Evolutionary conservation across 192 early-diverging fungal species (phyloP).

Genomic region (Mortierella hygrophila): DNA sequence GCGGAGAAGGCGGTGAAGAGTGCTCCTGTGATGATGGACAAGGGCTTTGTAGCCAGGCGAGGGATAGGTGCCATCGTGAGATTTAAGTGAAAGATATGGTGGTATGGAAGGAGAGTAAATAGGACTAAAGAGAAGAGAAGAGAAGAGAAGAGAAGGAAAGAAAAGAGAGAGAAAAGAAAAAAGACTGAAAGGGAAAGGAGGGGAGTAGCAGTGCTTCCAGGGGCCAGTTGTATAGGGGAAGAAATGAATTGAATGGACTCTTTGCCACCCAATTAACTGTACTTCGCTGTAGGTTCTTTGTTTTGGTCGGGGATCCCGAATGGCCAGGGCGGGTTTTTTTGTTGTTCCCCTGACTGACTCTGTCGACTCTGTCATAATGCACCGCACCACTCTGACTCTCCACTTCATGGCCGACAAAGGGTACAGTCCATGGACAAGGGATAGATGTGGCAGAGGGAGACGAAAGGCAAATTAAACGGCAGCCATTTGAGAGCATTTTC

Average conservation of each 20-base stretch:
- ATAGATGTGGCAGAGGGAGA: background rate
- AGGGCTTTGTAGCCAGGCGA: constrained; percentile 27
- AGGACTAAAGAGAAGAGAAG: background rate
- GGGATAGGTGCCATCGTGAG: constrained; percentile 45
- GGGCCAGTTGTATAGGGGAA: background rate
- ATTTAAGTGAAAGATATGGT: background rate
- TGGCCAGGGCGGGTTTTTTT: background rate
- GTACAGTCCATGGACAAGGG: background rate
- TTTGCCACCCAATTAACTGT: constrained; percentile 1
- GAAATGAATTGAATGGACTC: background rate
- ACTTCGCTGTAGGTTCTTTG: background rate
- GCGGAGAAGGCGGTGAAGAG: constrained; percentile 46
- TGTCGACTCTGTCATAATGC: background rate
- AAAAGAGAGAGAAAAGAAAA: background rate
- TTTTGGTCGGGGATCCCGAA: background rate
- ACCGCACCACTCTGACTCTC: background rate
- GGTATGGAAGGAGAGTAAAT: background rate
- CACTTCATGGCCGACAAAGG: background rate
- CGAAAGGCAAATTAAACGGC: background rate
- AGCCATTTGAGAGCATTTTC: constrained; percentile 1
- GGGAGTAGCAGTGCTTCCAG: background rate
- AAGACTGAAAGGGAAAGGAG: background rate
- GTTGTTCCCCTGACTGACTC: background rate
- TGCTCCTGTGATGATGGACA: constrained; percentile 50
- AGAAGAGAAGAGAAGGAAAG: background rate